These are phyloP conservation scores for Nitzschia sp. DNA, from an alignment of 108 stramenopile genomes.

Conservation along the genomic window DNA sequence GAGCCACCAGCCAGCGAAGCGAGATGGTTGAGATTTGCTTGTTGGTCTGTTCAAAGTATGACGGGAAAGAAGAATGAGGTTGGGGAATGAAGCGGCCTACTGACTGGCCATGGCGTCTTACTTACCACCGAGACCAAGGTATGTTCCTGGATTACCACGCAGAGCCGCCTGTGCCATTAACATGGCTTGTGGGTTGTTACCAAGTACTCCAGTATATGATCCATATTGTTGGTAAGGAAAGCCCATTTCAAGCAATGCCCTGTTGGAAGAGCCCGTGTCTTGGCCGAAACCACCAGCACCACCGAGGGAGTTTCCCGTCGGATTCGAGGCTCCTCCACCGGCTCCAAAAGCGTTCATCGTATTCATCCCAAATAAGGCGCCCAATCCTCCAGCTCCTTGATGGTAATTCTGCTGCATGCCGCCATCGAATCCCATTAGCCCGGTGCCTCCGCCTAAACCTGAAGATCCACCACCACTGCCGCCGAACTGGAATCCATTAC, in stretches of 20 bases:
- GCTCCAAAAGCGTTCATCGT: neutral
- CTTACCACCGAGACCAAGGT: conserved; percentile 3
- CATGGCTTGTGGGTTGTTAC: conserved; percentile 5
- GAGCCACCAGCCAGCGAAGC: conserved; percentile 3
- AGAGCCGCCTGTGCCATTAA: conserved; percentile 18
- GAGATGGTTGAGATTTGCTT: neutral
- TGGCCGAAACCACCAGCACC: neutral
- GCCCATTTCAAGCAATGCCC: conserved; percentile 12
- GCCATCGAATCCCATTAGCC: neutral
- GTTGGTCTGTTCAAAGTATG: conserved; percentile 10
- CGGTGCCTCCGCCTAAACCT: neutral
- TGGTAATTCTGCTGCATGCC: conserved; percentile 3
- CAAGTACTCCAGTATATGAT: neutral
- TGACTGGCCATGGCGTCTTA: no score
- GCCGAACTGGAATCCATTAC: neutral
- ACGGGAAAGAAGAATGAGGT: neutral
- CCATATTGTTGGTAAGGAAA: conserved; percentile 12
- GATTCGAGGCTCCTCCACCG: neutral
- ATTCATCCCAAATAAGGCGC: conserved; percentile 4
- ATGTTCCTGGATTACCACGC: neutral
- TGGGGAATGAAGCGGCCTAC: no score
- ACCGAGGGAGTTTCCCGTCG: neutral
- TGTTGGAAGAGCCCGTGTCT: neutral
- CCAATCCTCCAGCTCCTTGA: neutral
- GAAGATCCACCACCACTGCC: neutral